Conservation (phyloP, 2,329 filamentous ascomycete species). For the Drechslerella dactyloides region DNA sequence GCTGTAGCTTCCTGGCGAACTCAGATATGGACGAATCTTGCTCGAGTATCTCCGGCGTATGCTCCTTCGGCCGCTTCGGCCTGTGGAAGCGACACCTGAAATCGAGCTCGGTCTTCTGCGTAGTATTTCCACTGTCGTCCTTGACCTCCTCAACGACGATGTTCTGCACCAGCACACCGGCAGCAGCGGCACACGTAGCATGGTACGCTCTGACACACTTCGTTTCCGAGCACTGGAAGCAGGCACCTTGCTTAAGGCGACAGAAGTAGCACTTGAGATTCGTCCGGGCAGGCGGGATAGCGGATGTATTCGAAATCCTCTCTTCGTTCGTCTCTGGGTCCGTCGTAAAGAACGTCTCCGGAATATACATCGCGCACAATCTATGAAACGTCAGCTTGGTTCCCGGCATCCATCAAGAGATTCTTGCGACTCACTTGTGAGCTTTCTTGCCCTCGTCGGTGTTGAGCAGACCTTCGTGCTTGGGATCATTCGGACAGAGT, state of each 20-base stretch:
- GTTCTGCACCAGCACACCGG: conserved; percentile 83
- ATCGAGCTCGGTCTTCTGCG: conserved; percentile 91
- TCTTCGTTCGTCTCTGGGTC: conserved; percentile 70
- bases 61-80: conserved; percentile 79
- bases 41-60: conserved; percentile 73
- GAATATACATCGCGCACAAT: conserved; percentile 86
- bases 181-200: conserved; percentile 88
- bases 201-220: conserved; percentile 95
- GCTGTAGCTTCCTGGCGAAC: conserved; percentile 71
- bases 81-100: conserved; percentile 92
- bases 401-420: background rate
- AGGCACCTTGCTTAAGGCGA: conserved; percentile 83
- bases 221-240: conserved; percentile 94
- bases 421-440: conserved; percentile 66
- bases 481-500: conserved; percentile 88
- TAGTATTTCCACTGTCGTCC: conserved; percentile 87
- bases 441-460: conserved; percentile 88
- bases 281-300: conserved; percentile 82
- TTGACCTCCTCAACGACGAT: conserved; percentile 84
- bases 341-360: conserved; percentile 83
- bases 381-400: conserved; percentile 33
- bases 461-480: conserved; percentile 78
- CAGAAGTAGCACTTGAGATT: conserved; percentile 95
- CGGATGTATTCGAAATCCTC: conserved; percentile 76
- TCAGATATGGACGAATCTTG: conserved; percentile 71